Conservation (phyloP, 2,329 filamentous ascomycete genomes). For the Leptographium lundbergii region DNA sequence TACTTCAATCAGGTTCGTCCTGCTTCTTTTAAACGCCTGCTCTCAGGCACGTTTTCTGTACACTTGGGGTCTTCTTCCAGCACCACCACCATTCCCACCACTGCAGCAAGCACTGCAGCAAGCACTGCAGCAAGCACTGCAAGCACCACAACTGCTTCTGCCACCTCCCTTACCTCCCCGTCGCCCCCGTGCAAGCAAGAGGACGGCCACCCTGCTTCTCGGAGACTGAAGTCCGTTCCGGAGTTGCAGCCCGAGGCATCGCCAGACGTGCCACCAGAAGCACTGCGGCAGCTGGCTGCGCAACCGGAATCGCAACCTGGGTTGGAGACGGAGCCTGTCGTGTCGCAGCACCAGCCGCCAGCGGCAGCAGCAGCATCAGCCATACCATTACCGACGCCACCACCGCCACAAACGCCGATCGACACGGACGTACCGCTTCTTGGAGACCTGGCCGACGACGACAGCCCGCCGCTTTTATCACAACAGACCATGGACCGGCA, state of each 20-base stretch:
- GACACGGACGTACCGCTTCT: not conserved
- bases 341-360: not conserved
- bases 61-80: slow-evolving; percentile 14
- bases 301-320: not conserved
- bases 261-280: not conserved
- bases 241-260: not conserved
- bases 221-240: not conserved
- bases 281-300: slow-evolving; percentile 5
- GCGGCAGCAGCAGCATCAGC: slow-evolving; percentile 13
- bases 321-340: no score
- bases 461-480: slow-evolving; percentile 22
- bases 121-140: slow-evolving; percentile 15
- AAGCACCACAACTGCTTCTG: not conserved
- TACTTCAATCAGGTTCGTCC: slow-evolving; percentile 99
- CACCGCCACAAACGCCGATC: slow-evolving; percentile 1
- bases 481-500: slow-evolving; percentile 22
- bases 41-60: slow-evolving; percentile 26
- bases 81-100: slow-evolving; percentile 2
- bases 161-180: not conserved
- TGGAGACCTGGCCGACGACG: not conserved
- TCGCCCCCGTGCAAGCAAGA: not conserved
- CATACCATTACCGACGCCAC: slow-evolving; percentile 9
- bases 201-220: not conserved
- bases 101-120: slow-evolving; percentile 16
- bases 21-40: slow-evolving; percentile 49